Evolutionary conservation across 1,284 basidiomycete genomes (phyloP).

Genomic region (Ganoderma meredithae): DNA sequence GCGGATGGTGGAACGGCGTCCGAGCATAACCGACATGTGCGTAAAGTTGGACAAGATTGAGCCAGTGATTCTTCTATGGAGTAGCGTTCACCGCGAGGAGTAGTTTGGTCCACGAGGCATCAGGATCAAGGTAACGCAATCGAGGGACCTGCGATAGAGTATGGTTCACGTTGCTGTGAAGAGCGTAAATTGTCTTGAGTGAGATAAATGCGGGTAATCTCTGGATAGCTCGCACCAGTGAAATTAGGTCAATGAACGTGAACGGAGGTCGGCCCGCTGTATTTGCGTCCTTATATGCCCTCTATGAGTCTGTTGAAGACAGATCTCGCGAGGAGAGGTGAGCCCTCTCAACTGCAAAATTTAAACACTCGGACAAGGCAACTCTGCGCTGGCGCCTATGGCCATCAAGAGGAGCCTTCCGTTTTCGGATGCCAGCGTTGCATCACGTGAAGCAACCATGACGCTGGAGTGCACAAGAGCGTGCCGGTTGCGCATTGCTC

Average conservation of each 20-base stretch:
- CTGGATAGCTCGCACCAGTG: not conserved
- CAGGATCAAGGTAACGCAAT: not conserved
- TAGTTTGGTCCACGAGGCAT: not conserved
- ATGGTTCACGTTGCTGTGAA: not conserved
- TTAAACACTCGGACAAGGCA: too few relatives aligned
- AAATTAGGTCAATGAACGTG: not conserved
- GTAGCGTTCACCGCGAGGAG: not conserved
- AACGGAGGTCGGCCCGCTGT: not conserved
- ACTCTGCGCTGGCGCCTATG: not conserved
- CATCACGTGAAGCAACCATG: constrained; percentile 4
- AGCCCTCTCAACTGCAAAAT: not conserved
- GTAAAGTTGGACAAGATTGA: not conserved
- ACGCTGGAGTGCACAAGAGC: constrained; percentile 4
- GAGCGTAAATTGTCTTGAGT: not conserved
- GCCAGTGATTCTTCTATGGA: not conserved
- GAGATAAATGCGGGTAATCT: not conserved
- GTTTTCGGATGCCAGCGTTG: constrained; percentile 9
- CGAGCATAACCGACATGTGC: not conserved
- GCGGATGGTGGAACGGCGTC: not conserved
- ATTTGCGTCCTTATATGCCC: not conserved
- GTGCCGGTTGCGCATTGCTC: constrained; percentile 23
- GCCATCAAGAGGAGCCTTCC: not conserved
- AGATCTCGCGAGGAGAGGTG: not conserved
- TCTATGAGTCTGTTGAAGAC: not conserved
- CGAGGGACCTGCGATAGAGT: too few relatives aligned